phyloP scores from a whole-genome alignment of 2,329 filamentous ascomycete genomes.

The Diaporthe caulivora region DNA sequence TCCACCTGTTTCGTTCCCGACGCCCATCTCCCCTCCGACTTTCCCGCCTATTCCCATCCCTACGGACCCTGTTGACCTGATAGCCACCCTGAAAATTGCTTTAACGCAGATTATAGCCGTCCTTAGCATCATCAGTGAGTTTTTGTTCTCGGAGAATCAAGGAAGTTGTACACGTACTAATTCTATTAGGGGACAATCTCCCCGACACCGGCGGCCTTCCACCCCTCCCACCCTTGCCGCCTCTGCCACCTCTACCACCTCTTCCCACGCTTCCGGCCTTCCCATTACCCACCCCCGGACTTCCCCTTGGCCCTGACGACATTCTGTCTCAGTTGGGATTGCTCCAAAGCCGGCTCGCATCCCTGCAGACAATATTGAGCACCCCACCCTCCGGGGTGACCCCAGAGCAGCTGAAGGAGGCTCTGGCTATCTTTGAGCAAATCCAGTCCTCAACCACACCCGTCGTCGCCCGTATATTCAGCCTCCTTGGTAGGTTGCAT shows the following conservation, averaged over 20 bases:
- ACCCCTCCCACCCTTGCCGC: neutral
- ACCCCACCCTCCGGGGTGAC: neutral
- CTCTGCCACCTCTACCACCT: neutral
- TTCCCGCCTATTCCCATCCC: neutral
- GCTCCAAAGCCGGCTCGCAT: neutral
- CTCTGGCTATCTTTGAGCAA: neutral
- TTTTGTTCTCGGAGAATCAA: neutral
- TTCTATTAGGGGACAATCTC: neutral
- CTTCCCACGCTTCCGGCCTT: neutral
- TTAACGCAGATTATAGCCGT: neutral
- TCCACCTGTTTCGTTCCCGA: too few species aligned
- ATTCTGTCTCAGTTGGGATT: neutral
- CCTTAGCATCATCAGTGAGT: neutral
- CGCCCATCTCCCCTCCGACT: too few species aligned
- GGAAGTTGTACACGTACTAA: neutral
- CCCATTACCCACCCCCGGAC: neutral
- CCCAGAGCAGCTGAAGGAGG: neutral
- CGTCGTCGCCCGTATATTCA: neutral
- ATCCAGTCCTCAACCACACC: neutral
- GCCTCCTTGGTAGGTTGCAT: neutral
- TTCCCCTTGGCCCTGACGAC: neutral
- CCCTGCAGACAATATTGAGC: neutral
- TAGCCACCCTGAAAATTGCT: neutral
- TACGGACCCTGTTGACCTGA: neutral
- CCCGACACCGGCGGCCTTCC: neutral